Conservation (phyloP, 331 rosid species). For the Acacia pycnantha region DNA sequence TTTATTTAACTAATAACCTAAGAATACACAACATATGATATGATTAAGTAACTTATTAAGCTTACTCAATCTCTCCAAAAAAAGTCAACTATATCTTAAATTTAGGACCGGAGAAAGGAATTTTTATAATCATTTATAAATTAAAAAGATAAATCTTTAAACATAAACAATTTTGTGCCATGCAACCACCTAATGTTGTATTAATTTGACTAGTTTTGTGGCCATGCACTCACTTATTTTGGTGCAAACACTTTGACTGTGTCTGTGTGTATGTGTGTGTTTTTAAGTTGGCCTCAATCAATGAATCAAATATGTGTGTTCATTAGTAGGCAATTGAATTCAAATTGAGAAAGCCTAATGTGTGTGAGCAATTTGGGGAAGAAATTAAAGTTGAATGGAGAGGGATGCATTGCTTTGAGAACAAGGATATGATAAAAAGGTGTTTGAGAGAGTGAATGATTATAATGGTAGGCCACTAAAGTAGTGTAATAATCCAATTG, state of each 20-base stretch:
- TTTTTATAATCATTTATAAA: background rate
- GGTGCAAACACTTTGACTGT: background rate
- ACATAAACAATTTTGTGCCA: background rate
- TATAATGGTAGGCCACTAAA: constrained; percentile 36
- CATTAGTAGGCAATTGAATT: background rate
- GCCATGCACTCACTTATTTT: background rate
- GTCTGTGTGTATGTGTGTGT: too few species aligned
- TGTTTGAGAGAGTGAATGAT: constrained; percentile 39
- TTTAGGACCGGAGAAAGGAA: too few species aligned
- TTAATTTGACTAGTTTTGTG: background rate
- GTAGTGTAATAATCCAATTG: constrained; percentile 49
- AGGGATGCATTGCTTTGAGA: background rate
- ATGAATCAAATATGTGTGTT: background rate
- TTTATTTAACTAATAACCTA: too few species aligned
- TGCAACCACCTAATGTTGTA: background rate
- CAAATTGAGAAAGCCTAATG: background rate
- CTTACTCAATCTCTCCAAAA: too few species aligned
- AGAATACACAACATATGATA: too few species aligned
- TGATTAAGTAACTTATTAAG: too few species aligned
- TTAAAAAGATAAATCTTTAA: background rate
- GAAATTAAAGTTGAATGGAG: background rate
- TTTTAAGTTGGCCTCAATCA: background rate
- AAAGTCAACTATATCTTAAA: too few species aligned
- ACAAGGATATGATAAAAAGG: background rate
- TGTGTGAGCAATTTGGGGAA: background rate